Evolutionary conservation across 441 rosid species (phyloP).

Genomic region (Metrosideros polymorpha): DNA sequence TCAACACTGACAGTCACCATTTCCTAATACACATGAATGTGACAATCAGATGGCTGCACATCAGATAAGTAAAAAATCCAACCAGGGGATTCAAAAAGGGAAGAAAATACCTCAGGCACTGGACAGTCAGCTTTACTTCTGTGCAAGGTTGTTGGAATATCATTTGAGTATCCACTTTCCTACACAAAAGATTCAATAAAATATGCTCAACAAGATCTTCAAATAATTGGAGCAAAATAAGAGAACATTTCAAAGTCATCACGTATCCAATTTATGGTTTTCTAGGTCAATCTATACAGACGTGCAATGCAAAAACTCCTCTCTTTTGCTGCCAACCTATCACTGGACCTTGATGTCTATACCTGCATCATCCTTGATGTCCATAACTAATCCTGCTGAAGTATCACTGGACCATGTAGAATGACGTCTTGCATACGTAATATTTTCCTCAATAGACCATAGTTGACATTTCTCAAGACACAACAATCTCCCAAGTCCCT

Average conservation of each 20-base stretch:
- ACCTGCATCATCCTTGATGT: neutral
- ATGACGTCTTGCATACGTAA: neutral
- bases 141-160: conserved; percentile 89
- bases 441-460: neutral
- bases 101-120: conserved; percentile 62
- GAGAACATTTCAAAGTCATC: neutral
- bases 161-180: conserved; percentile 85
- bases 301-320: neutral
- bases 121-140: conserved; percentile 98
- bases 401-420: neutral
- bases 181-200: conserved; percentile 9
- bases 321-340: neutral
- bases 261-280: neutral
- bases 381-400: neutral
- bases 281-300: neutral
- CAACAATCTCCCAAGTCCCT: neutral
- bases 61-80: conserved; percentile 5
- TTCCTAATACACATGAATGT: conserved; percentile 39
- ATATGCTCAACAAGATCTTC: neutral
- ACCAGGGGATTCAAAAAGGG: neutral
- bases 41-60: conserved; percentile 7
- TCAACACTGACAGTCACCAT: conserved; percentile 89
- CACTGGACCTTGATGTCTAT: too few relatives aligned
- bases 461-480: neutral
- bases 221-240: neutral